phyloP scores from a whole-genome alignment of 371 early-diverging fungal genomes.

The Gilbertella persicaria region DNA sequence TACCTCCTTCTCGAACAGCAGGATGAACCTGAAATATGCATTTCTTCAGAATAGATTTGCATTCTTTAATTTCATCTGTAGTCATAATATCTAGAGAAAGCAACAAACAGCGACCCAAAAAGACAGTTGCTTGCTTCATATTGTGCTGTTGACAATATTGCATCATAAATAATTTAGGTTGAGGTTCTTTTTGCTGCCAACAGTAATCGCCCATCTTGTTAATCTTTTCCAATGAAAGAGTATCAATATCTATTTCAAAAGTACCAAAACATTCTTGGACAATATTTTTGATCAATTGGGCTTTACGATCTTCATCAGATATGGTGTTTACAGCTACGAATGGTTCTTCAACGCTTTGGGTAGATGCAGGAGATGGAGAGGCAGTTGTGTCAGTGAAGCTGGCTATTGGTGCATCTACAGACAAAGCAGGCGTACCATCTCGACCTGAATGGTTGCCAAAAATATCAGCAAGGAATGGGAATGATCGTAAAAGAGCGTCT shows the following conservation, averaged over 20 bases:
- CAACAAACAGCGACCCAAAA: not conserved
- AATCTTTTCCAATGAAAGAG: not conserved
- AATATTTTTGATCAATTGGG: not conserved
- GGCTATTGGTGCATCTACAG: not conserved
- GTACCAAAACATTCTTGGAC: not conserved
- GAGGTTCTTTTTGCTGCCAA: not conserved
- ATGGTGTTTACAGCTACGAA: not conserved
- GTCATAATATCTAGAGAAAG: not conserved
- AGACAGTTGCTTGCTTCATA: not conserved
- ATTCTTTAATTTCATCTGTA: not conserved
- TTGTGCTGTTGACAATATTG: not conserved
- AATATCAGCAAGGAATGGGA: not conserved
- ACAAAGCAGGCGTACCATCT: not conserved
- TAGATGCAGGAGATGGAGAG: not conserved
- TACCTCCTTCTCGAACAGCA: constrained; percentile 1
- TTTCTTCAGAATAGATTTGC: not conserved
- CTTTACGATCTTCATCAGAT: not conserved
- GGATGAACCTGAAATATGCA: not conserved
- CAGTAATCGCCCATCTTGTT: constrained; percentile 7
- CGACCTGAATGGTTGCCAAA: not conserved
- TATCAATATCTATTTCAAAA: not conserved
- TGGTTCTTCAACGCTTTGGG: not conserved
- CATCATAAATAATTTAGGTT: constrained; percentile 7
- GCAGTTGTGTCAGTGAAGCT: not conserved
- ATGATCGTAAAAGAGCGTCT: not conserved